These are phyloP conservation scores for Chlamydomonas applanata DNA, from an alignment of 139 green algal species.

Conservation along the genomic window DNA sequence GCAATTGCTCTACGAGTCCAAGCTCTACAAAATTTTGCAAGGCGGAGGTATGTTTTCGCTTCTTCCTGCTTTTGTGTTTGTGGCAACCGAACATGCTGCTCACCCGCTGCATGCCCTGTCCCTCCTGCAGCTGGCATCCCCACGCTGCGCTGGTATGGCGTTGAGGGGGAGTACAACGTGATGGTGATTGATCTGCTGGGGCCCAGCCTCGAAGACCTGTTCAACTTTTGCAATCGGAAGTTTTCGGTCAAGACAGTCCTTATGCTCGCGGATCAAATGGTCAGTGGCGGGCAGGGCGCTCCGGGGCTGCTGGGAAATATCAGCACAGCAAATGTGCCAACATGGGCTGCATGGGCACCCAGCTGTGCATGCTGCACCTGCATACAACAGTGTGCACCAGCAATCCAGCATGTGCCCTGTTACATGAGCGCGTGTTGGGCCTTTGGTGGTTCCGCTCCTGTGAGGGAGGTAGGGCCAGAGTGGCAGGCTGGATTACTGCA, in stretches of 20 bases:
- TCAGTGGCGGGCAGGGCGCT: slow-evolving; percentile 36
- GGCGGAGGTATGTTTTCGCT: slow-evolving; percentile 69
- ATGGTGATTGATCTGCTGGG: slow-evolving; percentile 99
- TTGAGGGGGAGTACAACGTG: slow-evolving; percentile 99
- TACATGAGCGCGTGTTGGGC: too few species aligned
- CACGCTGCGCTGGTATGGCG: slow-evolving; percentile 96
- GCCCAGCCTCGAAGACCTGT: slow-evolving; percentile 95
- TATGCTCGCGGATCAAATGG: slow-evolving; percentile 99
- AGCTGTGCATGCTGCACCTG: too few species aligned
- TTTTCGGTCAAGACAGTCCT: slow-evolving; percentile 98
- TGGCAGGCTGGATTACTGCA: neutral
- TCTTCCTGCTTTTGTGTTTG: too few species aligned
- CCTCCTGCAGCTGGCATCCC: slow-evolving; percentile 88
- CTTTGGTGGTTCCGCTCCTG: too few species aligned
- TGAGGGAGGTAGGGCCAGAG: neutral
- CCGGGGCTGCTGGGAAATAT: too few species aligned
- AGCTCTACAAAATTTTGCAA: slow-evolving; percentile 94
- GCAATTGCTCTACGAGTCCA: slow-evolving; percentile 94
- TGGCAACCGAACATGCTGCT: too few species aligned
- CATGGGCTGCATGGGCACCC: neutral
- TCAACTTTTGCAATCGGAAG: slow-evolving; percentile 98
- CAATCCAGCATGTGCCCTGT: too few species aligned
- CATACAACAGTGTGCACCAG: too few species aligned
- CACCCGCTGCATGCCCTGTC: too few species aligned
- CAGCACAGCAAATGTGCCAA: neutral